A percentile compares a stretch with the other conserved stretches of the same genome.
Evolutionary conservation across 768 basidiomycete species (phyloP).

Genomic region (Lyophyllum atratum): DNA sequence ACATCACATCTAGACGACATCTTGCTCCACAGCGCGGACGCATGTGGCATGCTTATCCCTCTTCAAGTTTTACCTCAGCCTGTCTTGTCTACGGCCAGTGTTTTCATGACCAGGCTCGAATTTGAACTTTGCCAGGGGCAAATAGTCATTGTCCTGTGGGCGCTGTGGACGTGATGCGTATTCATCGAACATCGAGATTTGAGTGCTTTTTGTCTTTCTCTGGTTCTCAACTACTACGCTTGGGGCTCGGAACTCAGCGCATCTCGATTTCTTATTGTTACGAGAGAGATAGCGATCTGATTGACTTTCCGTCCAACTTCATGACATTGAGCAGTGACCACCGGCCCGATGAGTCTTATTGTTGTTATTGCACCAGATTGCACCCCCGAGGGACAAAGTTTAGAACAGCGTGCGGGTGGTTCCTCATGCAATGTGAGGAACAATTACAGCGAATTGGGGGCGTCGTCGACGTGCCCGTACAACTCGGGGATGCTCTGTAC

Average conservation of each 20-base stretch:
- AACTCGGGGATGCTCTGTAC: not conserved
- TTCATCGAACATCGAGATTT: not conserved
- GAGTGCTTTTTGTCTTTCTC: not conserved
- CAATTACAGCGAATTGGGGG: constrained; percentile 1
- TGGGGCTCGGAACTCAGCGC: not conserved
- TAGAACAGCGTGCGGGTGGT: not conserved
- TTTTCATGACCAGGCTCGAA: no score
- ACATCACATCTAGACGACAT: not conserved
- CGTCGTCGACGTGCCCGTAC: not conserved
- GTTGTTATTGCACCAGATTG: not conserved
- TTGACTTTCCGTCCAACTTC: not conserved
- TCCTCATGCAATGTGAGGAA: not conserved
- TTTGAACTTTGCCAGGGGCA: not conserved
- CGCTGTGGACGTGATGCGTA: not conserved
- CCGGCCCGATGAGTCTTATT: not conserved
- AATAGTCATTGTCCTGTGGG: not conserved
- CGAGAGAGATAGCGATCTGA: not conserved
- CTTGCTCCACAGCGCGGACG: not conserved
- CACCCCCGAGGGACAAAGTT: not conserved
- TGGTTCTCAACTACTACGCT: not conserved
- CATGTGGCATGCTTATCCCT: not conserved
- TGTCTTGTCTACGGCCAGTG: no score
- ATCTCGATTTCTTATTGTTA: constrained; percentile 1
- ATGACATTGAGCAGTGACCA: not conserved
- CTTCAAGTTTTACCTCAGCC: no score